phyloP scores from a whole-genome alignment of 768 basidiomycete species.

The Chalciporus piperatus region DNA sequence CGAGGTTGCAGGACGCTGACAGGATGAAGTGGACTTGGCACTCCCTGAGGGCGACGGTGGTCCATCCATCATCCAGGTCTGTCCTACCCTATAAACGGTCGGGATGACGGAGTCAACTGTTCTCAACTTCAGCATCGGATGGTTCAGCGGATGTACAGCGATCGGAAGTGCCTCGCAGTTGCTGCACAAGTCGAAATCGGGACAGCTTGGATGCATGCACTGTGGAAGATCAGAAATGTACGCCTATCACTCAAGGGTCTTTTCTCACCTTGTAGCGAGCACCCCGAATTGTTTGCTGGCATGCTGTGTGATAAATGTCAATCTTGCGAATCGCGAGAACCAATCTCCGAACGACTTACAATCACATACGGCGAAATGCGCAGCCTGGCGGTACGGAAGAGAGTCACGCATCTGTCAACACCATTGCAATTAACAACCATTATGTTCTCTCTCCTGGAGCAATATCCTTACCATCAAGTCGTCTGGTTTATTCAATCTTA shows the following conservation, averaged over 20 bases:
- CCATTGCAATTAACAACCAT: background rate
- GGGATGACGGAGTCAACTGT: constrained; percentile 48
- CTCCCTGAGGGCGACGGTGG: background rate
- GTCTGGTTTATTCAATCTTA: constrained; percentile 50
- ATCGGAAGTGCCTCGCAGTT: constrained; percentile 80
- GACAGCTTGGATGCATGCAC: constrained; percentile 79
- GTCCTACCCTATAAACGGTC: constrained; percentile 33
- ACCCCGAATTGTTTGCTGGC: constrained; percentile 53
- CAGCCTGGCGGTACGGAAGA: constrained; percentile 11
- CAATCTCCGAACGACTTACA: constrained; percentile 24
- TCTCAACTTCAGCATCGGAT: constrained; percentile 76
- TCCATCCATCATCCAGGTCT: constrained; percentile 4
- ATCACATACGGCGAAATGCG: constrained; percentile 63
- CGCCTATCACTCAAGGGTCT: background rate
- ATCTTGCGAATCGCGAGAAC: no score
- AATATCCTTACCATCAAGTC: constrained; percentile 55
- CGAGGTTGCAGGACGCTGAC: background rate
- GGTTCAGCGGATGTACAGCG: constrained; percentile 64
- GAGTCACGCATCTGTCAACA: constrained; percentile 30
- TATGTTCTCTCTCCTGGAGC: background rate
- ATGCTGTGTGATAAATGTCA: constrained; percentile 30
- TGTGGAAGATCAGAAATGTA: constrained; percentile 26
- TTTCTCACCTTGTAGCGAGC: constrained; percentile 66
- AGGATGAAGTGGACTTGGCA: background rate
- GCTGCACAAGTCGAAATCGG: constrained; percentile 79